A percentile compares a stretch with the other conserved stretches of the same genome.
Evolutionary conservation across 148 eudicot genomes (phyloP).

Genomic region (Selenicereus undatus): DNA sequence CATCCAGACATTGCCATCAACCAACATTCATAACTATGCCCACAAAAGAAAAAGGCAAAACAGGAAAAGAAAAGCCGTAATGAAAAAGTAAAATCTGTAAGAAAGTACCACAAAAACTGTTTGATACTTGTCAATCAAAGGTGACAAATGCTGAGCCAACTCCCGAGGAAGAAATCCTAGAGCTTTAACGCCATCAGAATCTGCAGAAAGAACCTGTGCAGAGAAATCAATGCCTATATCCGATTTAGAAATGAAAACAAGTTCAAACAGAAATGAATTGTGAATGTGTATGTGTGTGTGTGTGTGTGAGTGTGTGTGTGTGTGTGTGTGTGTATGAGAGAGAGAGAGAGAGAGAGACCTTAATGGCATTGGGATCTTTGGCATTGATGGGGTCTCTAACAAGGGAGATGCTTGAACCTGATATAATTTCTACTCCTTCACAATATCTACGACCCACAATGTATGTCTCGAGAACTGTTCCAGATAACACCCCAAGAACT

Average conservation of each 20-base stretch:
- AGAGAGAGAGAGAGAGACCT: constrained; percentile 42
- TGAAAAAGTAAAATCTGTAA: background rate
- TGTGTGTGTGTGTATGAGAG: background rate
- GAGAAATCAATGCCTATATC: constrained; percentile 18
- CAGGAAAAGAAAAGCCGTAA: background rate
- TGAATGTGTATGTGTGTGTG: too few species aligned
- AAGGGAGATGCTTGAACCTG: constrained; percentile 49
- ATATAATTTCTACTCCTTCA: constrained; percentile 43
- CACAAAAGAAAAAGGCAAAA: too few species aligned
- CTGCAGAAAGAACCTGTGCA: constrained; percentile 61
- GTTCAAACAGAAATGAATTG: background rate
- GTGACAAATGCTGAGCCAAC: constrained; percentile 63
- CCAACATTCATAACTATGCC: too few species aligned
- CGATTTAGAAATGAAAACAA: background rate
- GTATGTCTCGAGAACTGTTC: constrained; percentile 50
- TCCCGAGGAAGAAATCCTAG: constrained; percentile 77
- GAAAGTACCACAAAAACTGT: constrained; percentile 55
- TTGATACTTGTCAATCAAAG: constrained; percentile 67
- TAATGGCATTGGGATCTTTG: constrained; percentile 84
- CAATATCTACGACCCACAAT: constrained; percentile 77
- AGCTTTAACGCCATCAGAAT: constrained; percentile 36
- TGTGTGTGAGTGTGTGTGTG: too few species aligned
- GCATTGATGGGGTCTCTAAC: constrained; percentile 58
- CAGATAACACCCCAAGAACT: constrained; percentile 31
- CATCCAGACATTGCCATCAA: too few species aligned